Base-by-base conservation (phyloP, 495 filamentous ascomycete species). In the Penicillium samsonianum region DNA sequence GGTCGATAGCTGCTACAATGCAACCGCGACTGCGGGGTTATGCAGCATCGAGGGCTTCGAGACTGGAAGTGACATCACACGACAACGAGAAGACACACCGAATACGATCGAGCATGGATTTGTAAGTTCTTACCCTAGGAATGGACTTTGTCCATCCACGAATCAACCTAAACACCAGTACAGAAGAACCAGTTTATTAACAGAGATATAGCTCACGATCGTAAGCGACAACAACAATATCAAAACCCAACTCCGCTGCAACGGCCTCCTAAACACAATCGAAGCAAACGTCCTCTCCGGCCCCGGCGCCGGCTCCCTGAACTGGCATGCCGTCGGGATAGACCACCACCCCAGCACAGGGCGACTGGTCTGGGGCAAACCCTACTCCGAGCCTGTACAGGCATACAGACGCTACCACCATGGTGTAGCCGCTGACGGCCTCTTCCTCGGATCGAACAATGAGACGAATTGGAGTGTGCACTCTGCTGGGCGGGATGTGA, bases 191-290 rank as follows among this genome's bases (percentile, higher is more conserved):
- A 8, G 4, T 11, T 10, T 3, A 28, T 10, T 41, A 40, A 51
- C 33, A 23, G 1, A 2, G 3, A 40, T 20, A 2, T 38, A 63
- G 61, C 49, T 63, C 35, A 60, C 47, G 5, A 60, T 60, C 11
- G 31, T 42, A 7, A 49, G 56, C 50, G 25, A 42, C 20, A 31
- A 31, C 7, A 14, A 54, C 11, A 47, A 43, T 17, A 10, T 30
- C 35, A 56, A 52, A n/a, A 60, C 53, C n/a, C 26, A 47, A n/a
- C 42, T 63, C 11, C 61, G 61, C 57, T 63, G 61, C 57, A 63
- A 63, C 49, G 61, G 57, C 35, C 48, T 46, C 22, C 30, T 57
- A n/a, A 44, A 53, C 14, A 48, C 31, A 28, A 49, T 60, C 16
- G 57, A 63, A 53, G 61, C 57, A 2, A 41, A 42, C 14, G 53